These are phyloP conservation scores for Blastomyces gilchristii DNA, from an alignment of 2,329 filamentous ascomycete species.

Conservation along the genomic window DNA sequence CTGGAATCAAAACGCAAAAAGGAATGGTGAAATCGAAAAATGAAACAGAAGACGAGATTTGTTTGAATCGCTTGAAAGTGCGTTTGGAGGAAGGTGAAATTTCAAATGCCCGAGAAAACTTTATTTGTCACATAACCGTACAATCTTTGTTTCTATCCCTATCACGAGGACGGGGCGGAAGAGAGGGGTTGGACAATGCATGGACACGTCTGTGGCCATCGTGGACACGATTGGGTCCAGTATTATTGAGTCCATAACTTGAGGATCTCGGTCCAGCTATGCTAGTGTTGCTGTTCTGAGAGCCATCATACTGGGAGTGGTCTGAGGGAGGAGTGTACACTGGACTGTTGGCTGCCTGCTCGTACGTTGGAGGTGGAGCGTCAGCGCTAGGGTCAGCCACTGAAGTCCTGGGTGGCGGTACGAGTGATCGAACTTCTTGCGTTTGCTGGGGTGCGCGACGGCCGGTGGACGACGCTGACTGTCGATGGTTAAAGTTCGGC, in stretches of 20 bases:
- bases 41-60: not conserved
- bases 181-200: not conserved
- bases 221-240: not conserved
- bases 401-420: slow-evolving; percentile 36
- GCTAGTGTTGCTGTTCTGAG: slow-evolving; percentile 10
- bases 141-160: slow-evolving; percentile 35
- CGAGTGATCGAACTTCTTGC: slow-evolving; percentile 32
- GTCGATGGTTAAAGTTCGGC: slow-evolving; percentile 18
- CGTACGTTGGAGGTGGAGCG: slow-evolving; percentile 54
- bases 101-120: not conserved
- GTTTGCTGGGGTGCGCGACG: slow-evolving; percentile 21
- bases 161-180: slow-evolving; percentile 12
- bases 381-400: slow-evolving; percentile 35
- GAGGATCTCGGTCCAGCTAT: slow-evolving; percentile 14
- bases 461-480: slow-evolving; percentile 16
- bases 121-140: slow-evolving; percentile 31
- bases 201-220: not conserved
- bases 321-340: slow-evolving; percentile 44
- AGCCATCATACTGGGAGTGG: slow-evolving; percentile 26
- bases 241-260: slow-evolving; percentile 8
- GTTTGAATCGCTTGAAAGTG: not conserved
- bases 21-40: not conserved
- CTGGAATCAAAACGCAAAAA: not conserved
- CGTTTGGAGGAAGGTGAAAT: not conserved
- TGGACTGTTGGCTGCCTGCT: slow-evolving; percentile 50